A percentile compares a stretch with the other conserved stretches of the same genome.
Evolutionary conservation across 805 yeast genomes (phyloP).

Genomic region (Jamesozyma lodderae): DNA sequence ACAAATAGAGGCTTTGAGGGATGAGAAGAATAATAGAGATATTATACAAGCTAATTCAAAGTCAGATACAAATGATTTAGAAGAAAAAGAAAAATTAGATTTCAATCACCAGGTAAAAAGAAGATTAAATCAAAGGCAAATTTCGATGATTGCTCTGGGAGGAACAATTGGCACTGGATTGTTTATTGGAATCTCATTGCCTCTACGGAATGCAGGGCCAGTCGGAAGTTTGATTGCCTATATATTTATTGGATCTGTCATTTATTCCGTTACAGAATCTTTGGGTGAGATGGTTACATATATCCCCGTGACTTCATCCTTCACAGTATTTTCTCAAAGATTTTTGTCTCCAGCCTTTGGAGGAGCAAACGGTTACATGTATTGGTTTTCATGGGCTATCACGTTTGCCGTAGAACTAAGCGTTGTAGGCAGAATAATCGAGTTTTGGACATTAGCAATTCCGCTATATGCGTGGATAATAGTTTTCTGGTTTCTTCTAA

Average conservation of each 20-base stretch:
- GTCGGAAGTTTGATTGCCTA: constrained; percentile 53
- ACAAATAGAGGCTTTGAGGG: too few relatives aligned
- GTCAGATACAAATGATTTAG: too few relatives aligned
- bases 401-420: constrained; percentile 63
- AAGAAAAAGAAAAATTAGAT: background rate
- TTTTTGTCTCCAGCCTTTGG: constrained; percentile 60
- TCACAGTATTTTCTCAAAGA: constrained; percentile 54
- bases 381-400: constrained; percentile 67
- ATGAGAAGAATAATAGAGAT: too few relatives aligned
- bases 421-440: constrained; percentile 51
- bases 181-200: constrained; percentile 40
- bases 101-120: constrained; percentile 30
- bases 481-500: constrained; percentile 47
- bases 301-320: constrained; percentile 53
- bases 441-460: constrained; percentile 57
- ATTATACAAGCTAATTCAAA: too few relatives aligned
- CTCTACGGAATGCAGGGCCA: constrained; percentile 35
- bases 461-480: constrained; percentile 61
- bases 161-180: constrained; percentile 71
- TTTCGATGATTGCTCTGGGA: constrained; percentile 64
- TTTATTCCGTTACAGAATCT: constrained; percentile 56
- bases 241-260: constrained; percentile 51
- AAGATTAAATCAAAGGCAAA: constrained; percentile 51
- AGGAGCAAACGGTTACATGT: constrained; percentile 57
- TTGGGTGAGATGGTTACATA: constrained; percentile 74